Evolutionary conservation across 345 rosid species (phyloP), one percentile per base, ranked within the genome.

Genomic region (Luvunga scandens): DNA sequence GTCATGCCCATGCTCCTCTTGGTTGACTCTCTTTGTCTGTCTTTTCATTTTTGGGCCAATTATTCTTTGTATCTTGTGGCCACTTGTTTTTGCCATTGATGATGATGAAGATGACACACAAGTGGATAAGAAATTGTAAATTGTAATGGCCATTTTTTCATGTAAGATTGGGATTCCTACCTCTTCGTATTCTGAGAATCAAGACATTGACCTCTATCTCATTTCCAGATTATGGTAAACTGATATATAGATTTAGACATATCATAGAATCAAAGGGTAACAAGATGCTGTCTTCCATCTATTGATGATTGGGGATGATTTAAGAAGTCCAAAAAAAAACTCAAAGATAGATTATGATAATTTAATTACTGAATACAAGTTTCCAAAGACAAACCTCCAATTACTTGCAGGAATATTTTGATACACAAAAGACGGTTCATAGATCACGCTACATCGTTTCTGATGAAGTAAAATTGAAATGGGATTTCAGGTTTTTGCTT

Each of bases 401-500:
- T 7, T 38, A 60, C 72, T 66, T 66, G 70, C 69, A 75, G 9
- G 22, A 53, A 69, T 62, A 53, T 39, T 61, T 79, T 59, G 38
- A 79, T n/a, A 69, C 65, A 77, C 28, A 69, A 53, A 64, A 18
- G 70, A 14, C 14, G 56, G 31, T 39, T 5, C 28, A 71, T 53
- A 63, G 42, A 63, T 30, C 78, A 45, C 28, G 31, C 18, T 63
- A 64, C 25, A 75, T 45, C 50, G 30, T 66, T 30, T 19, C 45
- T 73, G 48, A 53, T 30, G 66, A 66, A 72, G 19, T 36, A 42
- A 28, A 74, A 18, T 34, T 71, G 82, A 66, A 50, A 25, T 50
- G 57, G 45, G 28, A n/a, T 79, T 33, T 73, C 63, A 73, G 57
- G 50, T 27, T 63, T 73, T 33, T 66, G 6, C 73, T 78, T 57